These are phyloP conservation scores for Pseudophaeomoniella oleicola DNA, from an alignment of 2,329 filamentous ascomycete genomes.

Conservation along the genomic window DNA sequence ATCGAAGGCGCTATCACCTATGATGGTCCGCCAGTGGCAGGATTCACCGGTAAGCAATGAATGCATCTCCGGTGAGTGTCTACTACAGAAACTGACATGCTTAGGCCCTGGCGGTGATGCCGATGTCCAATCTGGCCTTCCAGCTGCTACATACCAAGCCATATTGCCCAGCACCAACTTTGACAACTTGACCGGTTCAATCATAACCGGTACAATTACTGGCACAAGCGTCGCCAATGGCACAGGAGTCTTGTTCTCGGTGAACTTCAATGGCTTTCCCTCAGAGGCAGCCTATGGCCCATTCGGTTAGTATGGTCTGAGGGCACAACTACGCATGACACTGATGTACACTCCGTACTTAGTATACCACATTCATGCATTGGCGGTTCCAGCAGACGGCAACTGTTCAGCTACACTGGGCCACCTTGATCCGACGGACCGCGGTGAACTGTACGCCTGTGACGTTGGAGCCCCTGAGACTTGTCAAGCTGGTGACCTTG, in stretches of 20 bases:
- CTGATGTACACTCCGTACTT: constrained; percentile 8
- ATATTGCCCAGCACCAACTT: constrained; percentile 31
- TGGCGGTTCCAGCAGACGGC: constrained; percentile 47
- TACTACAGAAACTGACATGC: too few species aligned
- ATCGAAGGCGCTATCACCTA: constrained; percentile 1
- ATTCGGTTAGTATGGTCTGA: constrained; percentile 43
- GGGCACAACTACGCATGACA: neutral
- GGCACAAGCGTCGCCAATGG: constrained; percentile 33
- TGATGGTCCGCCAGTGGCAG: neutral
- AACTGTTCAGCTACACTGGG: constrained; percentile 55
- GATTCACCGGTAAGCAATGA: too few species aligned
- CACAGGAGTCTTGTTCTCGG: constrained; percentile 39
- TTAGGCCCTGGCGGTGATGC: neutral
- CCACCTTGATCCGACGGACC: constrained; percentile 57
- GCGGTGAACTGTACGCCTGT: constrained; percentile 46
- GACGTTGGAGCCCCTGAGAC: constrained; percentile 40
- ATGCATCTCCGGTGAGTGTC: too few species aligned
- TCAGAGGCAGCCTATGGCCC: constrained; percentile 36
- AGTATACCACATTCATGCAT: constrained; percentile 62
- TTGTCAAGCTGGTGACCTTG: constrained; percentile 64
- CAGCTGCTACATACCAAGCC: constrained; percentile 39
- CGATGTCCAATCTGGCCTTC: constrained; percentile 32
- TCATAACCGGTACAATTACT: constrained; percentile 38
- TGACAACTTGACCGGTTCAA: constrained; percentile 35
- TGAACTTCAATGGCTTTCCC: constrained; percentile 45